Base-by-base conservation (phyloP, 768 basidiomycete species). In the Crassisporium funariophilum region DNA sequence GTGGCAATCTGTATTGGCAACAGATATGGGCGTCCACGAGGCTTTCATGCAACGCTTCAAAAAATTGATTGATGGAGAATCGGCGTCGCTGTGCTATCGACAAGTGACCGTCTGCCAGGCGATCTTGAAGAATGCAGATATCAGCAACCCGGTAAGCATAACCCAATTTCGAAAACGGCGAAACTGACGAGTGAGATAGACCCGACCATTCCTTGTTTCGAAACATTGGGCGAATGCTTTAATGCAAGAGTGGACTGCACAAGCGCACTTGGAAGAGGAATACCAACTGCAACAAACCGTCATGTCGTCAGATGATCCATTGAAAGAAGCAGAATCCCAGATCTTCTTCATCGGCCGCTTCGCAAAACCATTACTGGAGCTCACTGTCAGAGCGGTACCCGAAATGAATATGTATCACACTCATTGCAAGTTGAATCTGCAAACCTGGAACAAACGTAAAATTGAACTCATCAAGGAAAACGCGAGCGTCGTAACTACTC, bases 111-210 rank as follows among this genome's bases (percentile, higher is more conserved):
- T 93, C 17, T 95, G 91, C 62, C 93, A 98, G 59, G 88, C 89
- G 3, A 70, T 99, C 41, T 84, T 99, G 64, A 98, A 99, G 68
- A 97, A 95, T 60, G 94, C 95, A 13, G 97, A 99, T 69, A 98
- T 99, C 60, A 94, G 91, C 63, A 99, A 99, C 65, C 95, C 97
- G 12, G 94, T 97, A 63, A 54, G 94, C 34, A 37, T 44, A 41
- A 24, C 13, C 24, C 48, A n/a, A 11, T 53, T 27, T 41, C 36
- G 35, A 15, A 35, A 9, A 41, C 23, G 33, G 4, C 15, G 12
- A 17, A 17, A 13, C 34, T 21, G n/a, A 20, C 21, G 8, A 41
- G 36, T 44, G 24, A 9, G 43, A 37, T 41, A 98, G 95, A 86
- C 87, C 53, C 93, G 95, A 15, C 95, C 97, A 1, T 89, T 91